These are phyloP conservation scores for Saccharomyces hybrid DNA, from an alignment of 1,139 yeast genomes.

Conservation along the genomic window DNA sequence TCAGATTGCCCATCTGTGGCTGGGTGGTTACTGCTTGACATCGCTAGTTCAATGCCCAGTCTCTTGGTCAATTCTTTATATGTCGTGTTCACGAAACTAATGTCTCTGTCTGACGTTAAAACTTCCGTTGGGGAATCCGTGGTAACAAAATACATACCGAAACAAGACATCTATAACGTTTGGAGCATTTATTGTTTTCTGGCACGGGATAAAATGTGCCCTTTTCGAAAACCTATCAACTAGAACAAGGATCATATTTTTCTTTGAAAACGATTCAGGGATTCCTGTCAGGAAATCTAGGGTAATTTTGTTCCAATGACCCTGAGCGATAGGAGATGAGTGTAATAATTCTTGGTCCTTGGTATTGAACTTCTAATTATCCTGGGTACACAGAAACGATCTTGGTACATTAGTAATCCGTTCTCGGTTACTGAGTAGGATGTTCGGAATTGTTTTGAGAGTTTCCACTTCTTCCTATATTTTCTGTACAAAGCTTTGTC, in stretches of 20 bases:
- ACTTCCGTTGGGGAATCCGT: constrained; percentile 12
- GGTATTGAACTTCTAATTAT: no score
- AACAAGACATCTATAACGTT: constrained; percentile 6
- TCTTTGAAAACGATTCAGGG: no score
- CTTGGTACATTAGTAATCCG: no score
- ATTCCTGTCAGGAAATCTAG: no score
- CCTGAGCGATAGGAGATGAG: no score
- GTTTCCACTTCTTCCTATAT: no score
- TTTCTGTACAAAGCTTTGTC: no score
- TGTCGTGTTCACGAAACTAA: constrained; percentile 5
- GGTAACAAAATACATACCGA: constrained; percentile 11
- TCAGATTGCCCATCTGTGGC: constrained; percentile 26
- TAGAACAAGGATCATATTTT: constrained; percentile 9
- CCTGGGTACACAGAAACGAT: no score
- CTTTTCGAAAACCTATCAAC: constrained; percentile 15
- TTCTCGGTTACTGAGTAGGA: no score
- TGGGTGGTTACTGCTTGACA: constrained; percentile 21
- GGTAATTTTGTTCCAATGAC: no score
- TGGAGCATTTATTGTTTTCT: background rate
- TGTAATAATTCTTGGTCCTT: no score
- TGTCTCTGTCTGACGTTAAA: constrained; percentile 13
- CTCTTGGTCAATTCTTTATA: constrained; percentile 10
- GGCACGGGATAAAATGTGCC: constrained; percentile 13
- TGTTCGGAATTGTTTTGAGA: no score
- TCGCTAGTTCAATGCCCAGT: constrained; percentile 9